Conservation (phyloP, 1,139 yeast species). For the Candida dubliniensis region DNA sequence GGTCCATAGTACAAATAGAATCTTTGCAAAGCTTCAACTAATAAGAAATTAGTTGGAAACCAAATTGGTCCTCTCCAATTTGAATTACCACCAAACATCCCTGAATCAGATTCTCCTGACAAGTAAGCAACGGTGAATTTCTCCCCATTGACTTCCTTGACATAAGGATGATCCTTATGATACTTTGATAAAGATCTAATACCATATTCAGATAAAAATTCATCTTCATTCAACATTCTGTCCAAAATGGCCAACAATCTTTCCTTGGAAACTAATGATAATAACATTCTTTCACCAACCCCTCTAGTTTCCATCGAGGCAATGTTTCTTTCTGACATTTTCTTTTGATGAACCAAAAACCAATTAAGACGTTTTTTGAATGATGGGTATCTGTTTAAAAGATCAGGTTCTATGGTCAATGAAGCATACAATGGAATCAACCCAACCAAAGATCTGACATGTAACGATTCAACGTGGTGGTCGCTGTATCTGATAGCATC, state of each 20-base stretch:
- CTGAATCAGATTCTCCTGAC: conserved; percentile 93
- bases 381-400: conserved; percentile 75
- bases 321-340: conserved; percentile 81
- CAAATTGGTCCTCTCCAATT: conserved; percentile 99
- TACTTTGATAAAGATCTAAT: conserved; percentile 86
- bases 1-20: conserved; percentile 91
- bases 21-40: conserved; percentile 87
- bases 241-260: conserved; percentile 74
- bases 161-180: conserved; percentile 84
- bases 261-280: conserved; percentile 82
- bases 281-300: conserved; percentile 77
- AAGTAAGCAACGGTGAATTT: conserved; percentile 74
- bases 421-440: conserved; percentile 92
- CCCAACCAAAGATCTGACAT: conserved; percentile 90
- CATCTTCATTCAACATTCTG: conserved; percentile 85
- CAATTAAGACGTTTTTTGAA: conserved; percentile 85
- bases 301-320: conserved; percentile 88
- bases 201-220: conserved; percentile 85
- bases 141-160: conserved; percentile 82
- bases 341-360: conserved; percentile 74
- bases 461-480: conserved; percentile 67
- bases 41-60: conserved; percentile 90
- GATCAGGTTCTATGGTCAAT: conserved; percentile 84
- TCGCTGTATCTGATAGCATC: conserved; percentile 91
- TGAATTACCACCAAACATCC: conserved; percentile 95